Conservation (phyloP, 129 eudicot species). For the Logfia minima region DNA sequence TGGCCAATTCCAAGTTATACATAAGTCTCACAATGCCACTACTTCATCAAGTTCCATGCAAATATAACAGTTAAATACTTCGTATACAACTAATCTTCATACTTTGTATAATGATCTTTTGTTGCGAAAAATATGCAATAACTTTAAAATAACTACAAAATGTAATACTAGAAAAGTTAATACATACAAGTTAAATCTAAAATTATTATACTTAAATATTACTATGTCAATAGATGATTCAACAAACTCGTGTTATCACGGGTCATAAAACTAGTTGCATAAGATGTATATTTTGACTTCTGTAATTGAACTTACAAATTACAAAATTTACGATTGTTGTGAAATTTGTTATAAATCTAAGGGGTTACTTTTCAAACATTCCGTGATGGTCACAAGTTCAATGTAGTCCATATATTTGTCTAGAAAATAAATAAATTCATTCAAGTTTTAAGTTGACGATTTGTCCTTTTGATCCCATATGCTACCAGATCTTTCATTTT, state of each 20-base stretch:
- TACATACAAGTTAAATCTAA: no score
- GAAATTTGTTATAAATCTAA: not conserved
- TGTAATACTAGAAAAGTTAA: no score
- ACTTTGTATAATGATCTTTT: no score
- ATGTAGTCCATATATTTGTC: conserved; percentile 5
- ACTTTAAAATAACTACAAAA: no score
- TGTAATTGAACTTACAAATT: not conserved
- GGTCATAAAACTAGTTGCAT: not conserved
- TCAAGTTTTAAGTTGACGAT: not conserved
- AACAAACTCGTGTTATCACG: no score
- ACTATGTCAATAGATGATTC: no score
- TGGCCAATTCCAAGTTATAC: not conserved
- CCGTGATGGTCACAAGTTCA: not conserved
- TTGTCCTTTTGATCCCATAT: not conserved
- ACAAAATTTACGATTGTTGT: not conserved
- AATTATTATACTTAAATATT: no score
- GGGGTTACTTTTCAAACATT: not conserved
- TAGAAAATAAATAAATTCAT: not conserved
- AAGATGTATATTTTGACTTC: conserved; percentile 19
- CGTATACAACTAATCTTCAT: no score
- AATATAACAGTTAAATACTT: not conserved
- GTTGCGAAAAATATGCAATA: no score
- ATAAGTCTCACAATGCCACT: not conserved
- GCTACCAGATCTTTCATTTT: not conserved
- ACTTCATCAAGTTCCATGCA: not conserved